phyloP scores from a whole-genome alignment of 179 eudicot species.

The Patellifolia procumbens region DNA sequence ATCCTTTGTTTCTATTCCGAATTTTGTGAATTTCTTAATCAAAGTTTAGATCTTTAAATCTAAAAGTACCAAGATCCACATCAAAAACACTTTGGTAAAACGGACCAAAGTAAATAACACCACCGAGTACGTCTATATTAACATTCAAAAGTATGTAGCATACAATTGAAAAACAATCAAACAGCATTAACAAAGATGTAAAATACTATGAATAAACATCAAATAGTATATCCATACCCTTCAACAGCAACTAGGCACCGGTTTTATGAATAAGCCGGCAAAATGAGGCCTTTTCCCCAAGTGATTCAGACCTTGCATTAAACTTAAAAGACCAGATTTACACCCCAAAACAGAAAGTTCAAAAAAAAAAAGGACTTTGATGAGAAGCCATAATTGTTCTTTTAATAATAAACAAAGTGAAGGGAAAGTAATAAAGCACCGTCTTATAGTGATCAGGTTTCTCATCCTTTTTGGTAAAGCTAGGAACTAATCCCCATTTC shows the following conservation, averaged over 20 bases:
- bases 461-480: constrained; percentile 83
- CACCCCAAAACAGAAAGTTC: background rate
- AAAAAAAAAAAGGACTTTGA: background rate
- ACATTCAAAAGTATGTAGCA: background rate
- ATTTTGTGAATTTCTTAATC: too few relatives aligned
- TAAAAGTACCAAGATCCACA: too few relatives aligned
- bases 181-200: background rate
- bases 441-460: constrained; percentile 88
- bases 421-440: constrained; percentile 43
- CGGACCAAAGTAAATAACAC: too few relatives aligned
- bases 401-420: background rate
- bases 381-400: too few relatives aligned
- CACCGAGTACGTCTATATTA: too few relatives aligned
- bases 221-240: constrained; percentile 55
- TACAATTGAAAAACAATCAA: background rate
- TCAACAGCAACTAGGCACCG: constrained; percentile 87
- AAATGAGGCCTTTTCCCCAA: constrained; percentile 86
- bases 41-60: too few relatives aligned
- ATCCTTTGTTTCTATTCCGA: too few relatives aligned
- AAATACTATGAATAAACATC: background rate
- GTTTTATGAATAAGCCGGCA: constrained; percentile 86
- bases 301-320: constrained; percentile 92
- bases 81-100: too few relatives aligned
- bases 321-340: constrained; percentile 42
- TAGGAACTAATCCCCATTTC: constrained; percentile 96